Evolutionary conservation across 371 early-diverging fungal species (phyloP).

Genomic region (Apophysomyces ossiformis): DNA sequence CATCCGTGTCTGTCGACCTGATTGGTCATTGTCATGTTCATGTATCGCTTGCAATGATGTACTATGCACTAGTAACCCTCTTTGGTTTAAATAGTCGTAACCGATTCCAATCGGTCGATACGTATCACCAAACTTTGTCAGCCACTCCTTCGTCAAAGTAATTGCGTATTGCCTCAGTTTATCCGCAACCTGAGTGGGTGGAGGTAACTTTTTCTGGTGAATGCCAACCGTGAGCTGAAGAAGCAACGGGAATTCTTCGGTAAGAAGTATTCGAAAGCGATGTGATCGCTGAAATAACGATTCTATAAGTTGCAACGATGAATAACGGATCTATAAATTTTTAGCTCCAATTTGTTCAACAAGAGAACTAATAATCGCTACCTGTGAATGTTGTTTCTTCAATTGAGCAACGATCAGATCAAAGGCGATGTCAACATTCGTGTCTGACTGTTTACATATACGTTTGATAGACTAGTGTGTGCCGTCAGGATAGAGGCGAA

Average conservation of each 20-base stretch:
- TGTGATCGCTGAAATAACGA: slow-evolving; percentile 73
- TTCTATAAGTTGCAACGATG: slow-evolving; percentile 64
- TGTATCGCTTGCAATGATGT: slow-evolving; percentile 25
- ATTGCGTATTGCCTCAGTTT: slow-evolving; percentile 58
- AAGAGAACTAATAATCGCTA: slow-evolving; percentile 19
- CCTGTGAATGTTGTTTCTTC: slow-evolving; percentile 70
- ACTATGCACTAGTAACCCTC: slow-evolving; percentile 21
- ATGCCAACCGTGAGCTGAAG: slow-evolving; percentile 64
- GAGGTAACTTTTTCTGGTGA: slow-evolving; percentile 58
- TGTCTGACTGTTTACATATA: slow-evolving; percentile 56
- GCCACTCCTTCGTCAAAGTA: slow-evolving; percentile 63
- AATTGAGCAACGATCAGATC: slow-evolving; percentile 55
- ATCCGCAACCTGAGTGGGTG: slow-evolving; percentile 56
- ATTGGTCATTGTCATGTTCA: slow-evolving; percentile 19
- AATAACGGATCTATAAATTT: slow-evolving; percentile 62
- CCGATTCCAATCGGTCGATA: slow-evolving; percentile 59
- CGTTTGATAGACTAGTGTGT: slow-evolving; percentile 55
- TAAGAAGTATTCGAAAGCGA: slow-evolving; percentile 58
- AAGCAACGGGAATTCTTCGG: slow-evolving; percentile 59
- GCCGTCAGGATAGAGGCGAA: neutral
- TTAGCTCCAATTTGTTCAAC: neutral
- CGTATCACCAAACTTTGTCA: slow-evolving; percentile 54
- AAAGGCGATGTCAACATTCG: slow-evolving; percentile 48
- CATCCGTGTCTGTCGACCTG: slow-evolving; percentile 26
- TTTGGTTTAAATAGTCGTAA: slow-evolving; percentile 56